These are phyloP conservation scores for Blastomyces parvus DNA, from an alignment of 2,329 filamentous ascomycete species.

Conservation along the genomic window DNA sequence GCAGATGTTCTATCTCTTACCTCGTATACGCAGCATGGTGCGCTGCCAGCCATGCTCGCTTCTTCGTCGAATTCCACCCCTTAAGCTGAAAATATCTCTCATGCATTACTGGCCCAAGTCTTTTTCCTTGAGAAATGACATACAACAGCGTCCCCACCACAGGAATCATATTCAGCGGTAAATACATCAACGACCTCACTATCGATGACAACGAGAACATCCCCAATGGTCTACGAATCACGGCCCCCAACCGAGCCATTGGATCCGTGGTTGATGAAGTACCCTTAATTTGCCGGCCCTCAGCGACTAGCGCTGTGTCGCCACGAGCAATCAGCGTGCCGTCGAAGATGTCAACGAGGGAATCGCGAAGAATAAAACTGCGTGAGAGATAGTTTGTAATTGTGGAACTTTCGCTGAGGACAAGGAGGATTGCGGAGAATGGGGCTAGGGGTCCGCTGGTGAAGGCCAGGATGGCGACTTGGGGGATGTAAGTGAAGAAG, in stretches of 20 bases:
- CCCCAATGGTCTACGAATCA: constrained; percentile 46
- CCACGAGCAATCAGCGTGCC: constrained; percentile 51
- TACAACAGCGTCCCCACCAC: constrained; percentile 77
- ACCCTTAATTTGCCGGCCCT: constrained; percentile 61
- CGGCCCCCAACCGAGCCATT: constrained; percentile 48
- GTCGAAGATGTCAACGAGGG: constrained; percentile 82
- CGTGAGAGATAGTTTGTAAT: constrained; percentile 48
- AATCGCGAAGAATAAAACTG: constrained; percentile 67
- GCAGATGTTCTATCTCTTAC: constrained; percentile 45
- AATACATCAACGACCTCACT: constrained; percentile 70
- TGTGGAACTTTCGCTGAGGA: constrained; percentile 48
- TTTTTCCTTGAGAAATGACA: constrained; percentile 61
- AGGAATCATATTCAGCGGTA: constrained; percentile 88
- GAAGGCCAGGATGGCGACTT: constrained; percentile 71
- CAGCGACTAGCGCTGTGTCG: constrained; percentile 55
- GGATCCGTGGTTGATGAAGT: constrained; percentile 38
- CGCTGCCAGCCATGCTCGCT: constrained; percentile 58
- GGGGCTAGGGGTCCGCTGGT: constrained; percentile 68
- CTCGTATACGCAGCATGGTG: constrained; percentile 70
- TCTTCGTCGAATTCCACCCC: constrained; percentile 59
- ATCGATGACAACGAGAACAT: constrained; percentile 50
- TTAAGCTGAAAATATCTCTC: constrained; percentile 84
- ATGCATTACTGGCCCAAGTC: constrained; percentile 46
- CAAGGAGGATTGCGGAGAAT: constrained; percentile 50
- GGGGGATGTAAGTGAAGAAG: constrained; percentile 73